Percentiles rank a stretch among this genome's conserved stretches.
Evolutionary conservation across 2,329 filamentous ascomycete genomes (phyloP).

Genomic region (Botrytis aclada): DNA sequence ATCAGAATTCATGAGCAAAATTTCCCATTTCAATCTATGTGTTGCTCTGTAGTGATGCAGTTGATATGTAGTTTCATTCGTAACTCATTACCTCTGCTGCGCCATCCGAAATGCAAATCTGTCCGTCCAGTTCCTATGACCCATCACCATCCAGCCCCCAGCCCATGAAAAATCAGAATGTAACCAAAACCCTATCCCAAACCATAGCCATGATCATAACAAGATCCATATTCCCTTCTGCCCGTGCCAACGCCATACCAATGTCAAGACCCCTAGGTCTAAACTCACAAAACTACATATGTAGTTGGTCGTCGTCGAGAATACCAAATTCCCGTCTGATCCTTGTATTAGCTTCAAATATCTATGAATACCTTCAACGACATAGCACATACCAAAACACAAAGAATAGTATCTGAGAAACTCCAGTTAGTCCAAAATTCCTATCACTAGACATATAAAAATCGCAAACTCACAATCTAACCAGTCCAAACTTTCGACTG

Average conservation of each 20-base stretch:
- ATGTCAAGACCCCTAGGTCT: too few species aligned
- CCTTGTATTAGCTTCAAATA: not conserved
- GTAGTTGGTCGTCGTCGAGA: slow-evolving; percentile 7
- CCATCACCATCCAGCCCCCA: not conserved
- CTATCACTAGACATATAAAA: not conserved
- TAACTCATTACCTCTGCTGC: not conserved
- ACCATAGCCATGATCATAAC: not conserved
- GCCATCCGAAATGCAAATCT: not conserved
- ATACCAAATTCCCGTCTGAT: slow-evolving; percentile 11
- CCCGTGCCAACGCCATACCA: not conserved
- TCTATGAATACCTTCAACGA: not conserved
- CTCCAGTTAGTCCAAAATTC: not conserved
- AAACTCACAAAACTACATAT: slow-evolving; percentile 9
- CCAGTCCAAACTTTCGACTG: slow-evolving; percentile 4
- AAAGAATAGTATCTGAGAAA: not conserved
- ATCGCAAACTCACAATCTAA: not conserved
- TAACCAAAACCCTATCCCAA: not conserved
- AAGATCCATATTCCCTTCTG: not conserved
- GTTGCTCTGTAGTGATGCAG: not conserved
- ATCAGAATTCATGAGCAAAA: not conserved
- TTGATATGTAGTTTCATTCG: not conserved
- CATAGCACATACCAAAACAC: not conserved
- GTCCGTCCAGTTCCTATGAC: not conserved
- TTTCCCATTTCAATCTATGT: not conserved
- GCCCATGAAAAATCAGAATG: not conserved